Base-by-base conservation (phyloP, 2,329 filamentous ascomycete genomes). In the Aspergillus sp. region DNA sequence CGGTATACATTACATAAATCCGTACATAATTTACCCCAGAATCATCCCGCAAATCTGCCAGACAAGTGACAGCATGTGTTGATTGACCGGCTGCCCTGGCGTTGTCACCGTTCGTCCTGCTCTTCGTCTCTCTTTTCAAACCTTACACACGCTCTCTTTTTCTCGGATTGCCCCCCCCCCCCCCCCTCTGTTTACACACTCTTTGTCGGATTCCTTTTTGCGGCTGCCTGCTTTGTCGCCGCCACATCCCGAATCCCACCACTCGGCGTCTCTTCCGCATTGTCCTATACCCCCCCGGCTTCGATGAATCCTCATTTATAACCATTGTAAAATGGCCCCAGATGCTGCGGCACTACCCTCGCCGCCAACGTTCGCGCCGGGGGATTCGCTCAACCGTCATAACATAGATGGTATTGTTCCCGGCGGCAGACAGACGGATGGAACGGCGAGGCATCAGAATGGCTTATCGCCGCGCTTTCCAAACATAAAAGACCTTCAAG, bases 401-500 rank as follows among this genome's bases (percentile, higher is more conserved):
- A 66, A 66, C 59, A 59, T 66, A 55, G 67, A 67, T 61, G 64
- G 64, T 45, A 68, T 73, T 68, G 62, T 66, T 60, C 61, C 70
- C 50, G 64, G 64, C 51, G 64, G 61, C 34, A 60, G 59, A 49
- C 66, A 64, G 60, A 59, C 60, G 51, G 66, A 60, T 57, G 65
- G 67, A 61, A 61, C 62, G 22, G 60, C 57, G 56, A 60, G 62
- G 22, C 63, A 68, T 64, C 59, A 63, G 41, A 70, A 67, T 37
- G 57, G 56, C 60, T 67, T 61, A 59, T 66, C 63, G 58, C 67
- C 70, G 33, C 65, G 66, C 47, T 75, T 71, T 50, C 73, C 73
- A 12, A 72, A 75, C 63, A 74, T 76, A 45, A 76, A 75, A 55
- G 73, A 75, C 60, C 70, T 76, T 41, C 73, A 76, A 54, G 73